These are phyloP conservation scores for Carpinus fangiana DNA, from an alignment of 306 rosid species.

Conservation along the genomic window DNA sequence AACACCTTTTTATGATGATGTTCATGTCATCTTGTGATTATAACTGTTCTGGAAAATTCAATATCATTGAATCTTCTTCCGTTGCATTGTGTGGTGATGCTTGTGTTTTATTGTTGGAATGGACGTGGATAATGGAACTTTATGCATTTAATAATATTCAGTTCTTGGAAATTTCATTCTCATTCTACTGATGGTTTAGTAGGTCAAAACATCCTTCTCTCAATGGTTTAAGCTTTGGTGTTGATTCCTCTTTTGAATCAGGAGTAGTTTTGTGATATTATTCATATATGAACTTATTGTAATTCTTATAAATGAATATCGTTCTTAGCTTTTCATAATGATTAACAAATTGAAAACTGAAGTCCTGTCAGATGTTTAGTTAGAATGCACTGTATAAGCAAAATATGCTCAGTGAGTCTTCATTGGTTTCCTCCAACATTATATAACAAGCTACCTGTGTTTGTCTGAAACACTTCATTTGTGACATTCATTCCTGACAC, in stretches of 20 bases:
- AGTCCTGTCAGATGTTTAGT: background rate
- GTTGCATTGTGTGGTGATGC: background rate
- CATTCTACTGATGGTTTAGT: background rate
- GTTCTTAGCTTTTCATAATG: background rate
- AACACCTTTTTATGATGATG: background rate
- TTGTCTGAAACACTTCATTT: background rate
- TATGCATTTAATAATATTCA: background rate
- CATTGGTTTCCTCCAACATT: background rate
- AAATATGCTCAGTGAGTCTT: background rate
- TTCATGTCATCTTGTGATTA: background rate
- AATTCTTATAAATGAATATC: background rate
- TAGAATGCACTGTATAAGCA: background rate
- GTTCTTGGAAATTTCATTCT: background rate
- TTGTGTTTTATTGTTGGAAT: background rate
- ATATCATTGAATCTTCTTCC: background rate
- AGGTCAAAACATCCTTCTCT: background rate
- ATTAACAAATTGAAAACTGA: background rate
- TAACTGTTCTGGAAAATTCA: background rate
- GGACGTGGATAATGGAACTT: background rate
- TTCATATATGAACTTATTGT: background rate
- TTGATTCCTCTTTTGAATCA: background rate
- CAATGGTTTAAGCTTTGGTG: background rate
- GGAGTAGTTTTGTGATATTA: background rate
- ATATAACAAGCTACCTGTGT: background rate
- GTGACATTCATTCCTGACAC: background rate